These are phyloP conservation scores for Diaporthe australafricana DNA, from an alignment of 2,329 filamentous ascomycete genomes.

Conservation along the genomic window DNA sequence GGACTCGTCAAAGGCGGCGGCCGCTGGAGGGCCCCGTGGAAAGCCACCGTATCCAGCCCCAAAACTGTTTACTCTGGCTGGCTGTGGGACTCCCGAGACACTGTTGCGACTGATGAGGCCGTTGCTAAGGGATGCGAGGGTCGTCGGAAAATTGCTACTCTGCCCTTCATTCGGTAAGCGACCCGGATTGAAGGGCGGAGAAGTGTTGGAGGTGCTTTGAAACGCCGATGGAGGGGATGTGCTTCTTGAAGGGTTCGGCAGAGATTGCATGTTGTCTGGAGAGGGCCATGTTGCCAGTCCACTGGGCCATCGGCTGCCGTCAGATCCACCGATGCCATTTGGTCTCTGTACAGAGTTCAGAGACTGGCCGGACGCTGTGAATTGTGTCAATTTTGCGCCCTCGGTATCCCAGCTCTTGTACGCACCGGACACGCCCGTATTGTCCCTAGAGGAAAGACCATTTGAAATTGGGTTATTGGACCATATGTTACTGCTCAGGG, in stretches of 20 bases:
- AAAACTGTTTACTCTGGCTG: slow-evolving; percentile 22
- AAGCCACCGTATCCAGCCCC: slow-evolving; percentile 31
- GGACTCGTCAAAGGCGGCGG: slow-evolving; percentile 30
- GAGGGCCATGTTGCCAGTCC: slow-evolving; percentile 32
- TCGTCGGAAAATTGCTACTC: slow-evolving; percentile 20
- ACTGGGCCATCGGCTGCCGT: slow-evolving; percentile 32
- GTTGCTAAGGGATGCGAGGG: slow-evolving; percentile 3
- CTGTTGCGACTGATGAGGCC: slow-evolving; percentile 8
- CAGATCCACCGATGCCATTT: slow-evolving; percentile 25
- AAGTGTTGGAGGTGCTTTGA: slow-evolving; percentile 33
- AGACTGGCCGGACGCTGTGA: slow-evolving; percentile 27
- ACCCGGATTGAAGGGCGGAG: slow-evolving; percentile 32
- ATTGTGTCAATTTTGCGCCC: slow-evolving; percentile 24
- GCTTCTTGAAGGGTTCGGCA: slow-evolving; percentile 34
- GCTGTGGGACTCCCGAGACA: slow-evolving; percentile 7
- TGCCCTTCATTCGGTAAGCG: slow-evolving; percentile 27
- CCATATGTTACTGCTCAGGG: slow-evolving; percentile 33
- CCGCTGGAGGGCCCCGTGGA: slow-evolving; percentile 9
- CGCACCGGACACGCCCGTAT: slow-evolving; percentile 30
- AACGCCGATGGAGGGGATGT: slow-evolving; percentile 31
- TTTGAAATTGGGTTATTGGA: slow-evolving; percentile 22
- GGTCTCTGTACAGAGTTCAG: slow-evolving; percentile 32
- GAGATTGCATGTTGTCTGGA: slow-evolving; percentile 31
- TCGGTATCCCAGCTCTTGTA: slow-evolving; percentile 3
- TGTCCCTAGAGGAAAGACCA: slow-evolving; percentile 29